These are phyloP conservation scores for Tetrahymena borealis DNA, from an alignment of 73 alveolate genomes.

Conservation along the genomic window DNA sequence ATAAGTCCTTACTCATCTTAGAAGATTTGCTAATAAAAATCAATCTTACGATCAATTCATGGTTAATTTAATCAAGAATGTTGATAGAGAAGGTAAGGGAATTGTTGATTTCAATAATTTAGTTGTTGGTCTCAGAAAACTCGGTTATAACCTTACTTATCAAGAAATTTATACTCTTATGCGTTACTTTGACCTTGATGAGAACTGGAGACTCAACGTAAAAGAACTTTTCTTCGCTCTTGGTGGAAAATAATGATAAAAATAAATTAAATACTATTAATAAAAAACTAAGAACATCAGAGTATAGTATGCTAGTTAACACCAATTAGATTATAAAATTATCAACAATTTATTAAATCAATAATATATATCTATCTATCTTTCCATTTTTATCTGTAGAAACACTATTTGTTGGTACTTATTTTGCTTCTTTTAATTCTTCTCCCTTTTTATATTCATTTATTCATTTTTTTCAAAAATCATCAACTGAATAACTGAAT, in stretches of 20 bases:
- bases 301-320: no score
- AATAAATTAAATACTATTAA: neutral
- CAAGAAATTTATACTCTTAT: neutral
- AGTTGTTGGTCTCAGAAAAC: conserved; percentile 35
- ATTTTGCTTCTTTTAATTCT: no score
- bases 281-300: no score
- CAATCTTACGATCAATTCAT: conserved; percentile 49
- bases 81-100: conserved; percentile 54
- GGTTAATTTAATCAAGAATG: conserved; percentile 28
- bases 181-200: neutral
- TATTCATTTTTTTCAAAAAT: no score
- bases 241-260: neutral
- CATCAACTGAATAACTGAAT: no score
- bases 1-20: conserved; percentile 53
- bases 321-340: no score
- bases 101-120: conserved; percentile 54
- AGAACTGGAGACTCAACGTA: neutral
- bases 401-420: no score
- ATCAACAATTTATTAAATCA: no score
- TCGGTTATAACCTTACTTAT: neutral
- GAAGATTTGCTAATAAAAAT: conserved; percentile 43
- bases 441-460: no score
- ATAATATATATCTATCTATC: no score
- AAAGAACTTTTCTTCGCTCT: neutral
- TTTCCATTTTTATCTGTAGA: no score